These are phyloP conservation scores for Sinapis alba DNA, from an alignment of 441 rosid genomes.

Conservation along the genomic window DNA sequence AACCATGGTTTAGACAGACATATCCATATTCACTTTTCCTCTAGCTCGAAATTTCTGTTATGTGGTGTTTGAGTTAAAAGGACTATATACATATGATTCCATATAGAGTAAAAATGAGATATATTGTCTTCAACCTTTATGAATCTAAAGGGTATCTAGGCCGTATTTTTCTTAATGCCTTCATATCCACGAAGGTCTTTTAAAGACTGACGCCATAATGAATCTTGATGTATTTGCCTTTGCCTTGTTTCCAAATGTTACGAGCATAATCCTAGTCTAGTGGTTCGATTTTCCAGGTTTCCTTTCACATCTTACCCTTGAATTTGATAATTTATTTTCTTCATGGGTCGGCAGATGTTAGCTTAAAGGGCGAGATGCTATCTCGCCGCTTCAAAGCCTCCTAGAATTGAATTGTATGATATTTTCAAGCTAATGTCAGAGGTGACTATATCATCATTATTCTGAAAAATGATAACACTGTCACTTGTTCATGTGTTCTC, in stretches of 20 bases:
- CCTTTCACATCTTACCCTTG: not conserved
- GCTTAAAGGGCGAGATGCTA: conserved; percentile 55
- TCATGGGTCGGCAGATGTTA: conserved; percentile 57
- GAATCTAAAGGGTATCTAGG: not conserved
- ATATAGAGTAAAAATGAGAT: not conserved
- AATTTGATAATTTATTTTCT: conserved; percentile 29
- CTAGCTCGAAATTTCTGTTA: conserved; percentile 5
- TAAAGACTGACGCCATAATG: not conserved
- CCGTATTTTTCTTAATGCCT: not conserved
- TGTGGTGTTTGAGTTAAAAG: not conserved
- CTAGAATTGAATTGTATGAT: conserved; percentile 56
- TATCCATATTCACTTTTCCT: not conserved
- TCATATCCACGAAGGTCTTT: conserved; percentile 1
- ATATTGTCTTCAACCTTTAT: not conserved
- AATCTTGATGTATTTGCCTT: not conserved
- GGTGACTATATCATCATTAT: conserved; percentile 50
- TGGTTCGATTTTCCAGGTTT: not conserved
- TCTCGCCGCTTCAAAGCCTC: conserved; percentile 44
- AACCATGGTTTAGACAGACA: conserved; percentile 6
- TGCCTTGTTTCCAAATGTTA: not conserved
- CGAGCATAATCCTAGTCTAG: not conserved
- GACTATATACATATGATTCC: not conserved
- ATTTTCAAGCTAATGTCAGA: conserved; percentile 78
- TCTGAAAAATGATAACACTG: conserved; percentile 12
- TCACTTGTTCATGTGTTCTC: conserved; percentile 24